phyloP scores from a whole-genome alignment of 2,329 filamentous ascomycete species.

The Penicillium olsonii region DNA sequence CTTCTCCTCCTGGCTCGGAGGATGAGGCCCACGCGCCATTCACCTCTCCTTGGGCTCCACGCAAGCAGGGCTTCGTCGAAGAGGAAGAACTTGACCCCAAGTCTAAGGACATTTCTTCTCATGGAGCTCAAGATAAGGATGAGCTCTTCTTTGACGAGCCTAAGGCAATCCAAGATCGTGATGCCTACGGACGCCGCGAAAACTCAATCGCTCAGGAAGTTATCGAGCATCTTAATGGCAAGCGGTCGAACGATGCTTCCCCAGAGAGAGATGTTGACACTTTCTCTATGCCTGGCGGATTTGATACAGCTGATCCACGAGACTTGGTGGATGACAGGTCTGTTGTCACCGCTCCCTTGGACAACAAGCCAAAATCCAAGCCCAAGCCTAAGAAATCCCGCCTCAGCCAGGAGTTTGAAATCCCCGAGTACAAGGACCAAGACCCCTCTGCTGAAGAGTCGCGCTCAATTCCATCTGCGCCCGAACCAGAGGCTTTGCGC shows the following conservation, averaged over 20 bases:
- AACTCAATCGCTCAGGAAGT: conserved; percentile 27
- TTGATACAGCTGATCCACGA: conserved; percentile 23
- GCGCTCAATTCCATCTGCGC: background rate
- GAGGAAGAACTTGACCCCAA: conserved; percentile 47
- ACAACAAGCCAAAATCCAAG: conserved; percentile 3
- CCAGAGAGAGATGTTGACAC: conserved; percentile 22
- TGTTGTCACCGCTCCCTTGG: conserved; percentile 16
- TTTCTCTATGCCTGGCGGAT: conserved; percentile 36
- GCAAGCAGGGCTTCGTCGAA: conserved; percentile 50
- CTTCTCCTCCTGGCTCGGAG: conserved; percentile 64
- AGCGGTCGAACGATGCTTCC: conserved; percentile 15
- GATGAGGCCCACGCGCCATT: conserved; percentile 51
- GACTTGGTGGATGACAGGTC: conserved; percentile 14
- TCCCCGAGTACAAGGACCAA: background rate
- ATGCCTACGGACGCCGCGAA: conserved; percentile 6
- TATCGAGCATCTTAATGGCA: conserved; percentile 27
- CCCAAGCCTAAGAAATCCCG: background rate
- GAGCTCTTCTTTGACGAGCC: conserved; percentile 25
- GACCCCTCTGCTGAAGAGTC: background rate
- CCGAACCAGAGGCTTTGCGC: background rate
- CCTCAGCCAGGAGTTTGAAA: background rate
- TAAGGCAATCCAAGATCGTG: conserved; percentile 13
- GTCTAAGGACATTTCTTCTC: conserved; percentile 25
- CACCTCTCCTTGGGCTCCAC: conserved; percentile 53
- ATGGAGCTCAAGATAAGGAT: conserved; percentile 15